Evolutionary conservation across 2,329 filamentous ascomycete genomes (phyloP).

Genomic region (Annulohypoxylon truncatum): DNA sequence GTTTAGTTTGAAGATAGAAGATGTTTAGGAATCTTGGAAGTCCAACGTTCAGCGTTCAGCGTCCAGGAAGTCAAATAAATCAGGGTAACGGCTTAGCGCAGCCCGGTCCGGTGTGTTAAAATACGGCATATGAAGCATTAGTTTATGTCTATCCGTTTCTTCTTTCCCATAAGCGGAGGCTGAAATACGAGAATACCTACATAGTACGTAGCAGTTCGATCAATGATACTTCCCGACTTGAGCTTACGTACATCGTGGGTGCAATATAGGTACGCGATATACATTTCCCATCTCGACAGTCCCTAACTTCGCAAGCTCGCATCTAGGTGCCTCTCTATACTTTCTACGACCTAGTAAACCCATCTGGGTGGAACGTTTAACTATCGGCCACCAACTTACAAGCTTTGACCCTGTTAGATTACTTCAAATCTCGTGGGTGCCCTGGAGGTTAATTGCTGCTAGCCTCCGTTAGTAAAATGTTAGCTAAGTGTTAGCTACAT

Average conservation of each 20-base stretch:
- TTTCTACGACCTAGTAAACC: conserved; percentile 16
- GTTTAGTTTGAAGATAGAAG: conserved; percentile 3
- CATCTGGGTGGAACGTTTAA: conserved; percentile 37
- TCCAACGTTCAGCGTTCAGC: neutral
- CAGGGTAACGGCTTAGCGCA: neutral
- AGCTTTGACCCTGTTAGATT: conserved; percentile 31
- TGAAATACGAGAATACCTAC: conserved; percentile 27
- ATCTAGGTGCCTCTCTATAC: conserved; percentile 17
- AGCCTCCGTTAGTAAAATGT: conserved; percentile 16
- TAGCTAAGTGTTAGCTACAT: conserved; percentile 27
- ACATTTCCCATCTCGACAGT: neutral
- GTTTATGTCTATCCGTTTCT: neutral
- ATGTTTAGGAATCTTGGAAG: neutral
- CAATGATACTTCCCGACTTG: neutral
- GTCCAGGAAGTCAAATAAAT: neutral
- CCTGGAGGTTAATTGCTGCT: conserved; percentile 20
- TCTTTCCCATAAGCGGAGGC: conserved; percentile 15
- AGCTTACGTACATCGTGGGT: neutral
- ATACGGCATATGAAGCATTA: conserved; percentile 19
- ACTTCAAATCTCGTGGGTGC: conserved; percentile 14
- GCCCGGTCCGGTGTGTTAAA: neutral
- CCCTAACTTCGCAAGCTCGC: conserved; percentile 4
- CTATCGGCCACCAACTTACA: conserved; percentile 27
- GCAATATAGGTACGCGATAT: neutral
- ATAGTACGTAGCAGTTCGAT: neutral